phyloP scores from a whole-genome alignment of 306 rosid species.

The Prunus campanulata region DNA sequence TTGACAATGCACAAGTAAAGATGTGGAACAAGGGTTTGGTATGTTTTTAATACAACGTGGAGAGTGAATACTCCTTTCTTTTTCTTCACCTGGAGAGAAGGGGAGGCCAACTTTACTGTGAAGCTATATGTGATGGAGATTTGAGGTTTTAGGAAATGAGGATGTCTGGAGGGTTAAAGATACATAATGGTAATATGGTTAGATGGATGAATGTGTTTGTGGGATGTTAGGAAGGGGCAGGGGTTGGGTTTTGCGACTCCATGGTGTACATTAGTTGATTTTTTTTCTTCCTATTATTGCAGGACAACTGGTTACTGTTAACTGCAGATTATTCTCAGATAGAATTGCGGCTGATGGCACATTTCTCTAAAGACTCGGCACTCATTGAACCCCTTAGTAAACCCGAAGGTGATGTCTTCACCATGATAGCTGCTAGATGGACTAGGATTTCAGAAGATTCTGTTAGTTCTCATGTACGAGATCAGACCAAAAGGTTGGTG shows the following conservation, averaged over 20 bases:
- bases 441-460: slow-evolving; percentile 66
- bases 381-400: slow-evolving; percentile 71
- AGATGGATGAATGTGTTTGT: neutral
- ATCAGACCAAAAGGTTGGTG: slow-evolving; percentile 86
- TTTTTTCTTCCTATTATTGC: slow-evolving; percentile 24
- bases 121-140: neutral
- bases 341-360: slow-evolving; percentile 96
- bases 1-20: too few relatives aligned
- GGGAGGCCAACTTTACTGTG: neutral
- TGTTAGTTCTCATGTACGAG: slow-evolving; percentile 64
- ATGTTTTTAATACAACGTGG: neutral
- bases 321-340: slow-evolving; percentile 98
- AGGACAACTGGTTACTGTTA: slow-evolving; percentile 90
- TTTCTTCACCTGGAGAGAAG: neutral
- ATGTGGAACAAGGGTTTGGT: neutral
- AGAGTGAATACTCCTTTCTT: neutral
- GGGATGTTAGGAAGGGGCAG: neutral
- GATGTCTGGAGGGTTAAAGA: neutral
- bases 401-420: slow-evolving; percentile 77
- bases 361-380: slow-evolving; percentile 79
- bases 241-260: neutral
- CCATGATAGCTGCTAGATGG: slow-evolving; percentile 93
- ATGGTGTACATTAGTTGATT: slow-evolving; percentile 16
- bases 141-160: neutral
- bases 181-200: neutral